These are phyloP conservation scores for Mrakia gelida DNA, from an alignment of 768 basidiomycete species.

Conservation along the genomic window DNA sequence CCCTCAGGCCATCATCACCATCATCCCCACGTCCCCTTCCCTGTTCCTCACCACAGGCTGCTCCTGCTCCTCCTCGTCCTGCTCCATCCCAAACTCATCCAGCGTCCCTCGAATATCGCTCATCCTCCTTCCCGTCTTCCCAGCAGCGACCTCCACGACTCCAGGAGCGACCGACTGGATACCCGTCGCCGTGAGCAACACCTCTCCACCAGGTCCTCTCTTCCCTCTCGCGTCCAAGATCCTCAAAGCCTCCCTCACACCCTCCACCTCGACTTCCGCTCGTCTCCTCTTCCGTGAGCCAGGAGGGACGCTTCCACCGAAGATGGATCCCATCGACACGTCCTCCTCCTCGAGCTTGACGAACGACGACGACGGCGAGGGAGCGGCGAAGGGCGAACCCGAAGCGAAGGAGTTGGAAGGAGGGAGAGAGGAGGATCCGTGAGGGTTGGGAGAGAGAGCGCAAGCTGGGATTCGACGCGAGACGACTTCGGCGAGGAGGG, in stretches of 20 bases:
- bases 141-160: slow-evolving; percentile 4
- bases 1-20: not conserved
- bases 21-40: not conserved
- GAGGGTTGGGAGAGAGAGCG: not conserved
- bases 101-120: slow-evolving; percentile 26
- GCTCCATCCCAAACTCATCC: not conserved
- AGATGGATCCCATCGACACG: not conserved
- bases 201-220: not conserved
- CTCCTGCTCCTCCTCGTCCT: not conserved
- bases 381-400: not conserved
- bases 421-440: not conserved
- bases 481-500: slow-evolving; percentile 81
- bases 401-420: not conserved
- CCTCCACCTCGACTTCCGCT: slow-evolving; percentile 36
- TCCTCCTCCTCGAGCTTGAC: slow-evolving; percentile 18
- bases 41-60: no score
- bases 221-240: slow-evolving; percentile 35
- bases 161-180: not conserved
- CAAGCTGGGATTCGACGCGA: slow-evolving; percentile 58
- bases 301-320: not conserved
- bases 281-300: slow-evolving; percentile 5
- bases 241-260: slow-evolving; percentile 38
- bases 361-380: not conserved
- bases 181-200: not conserved
- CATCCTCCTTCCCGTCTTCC: slow-evolving; percentile 15